Conservation (phyloP, 1,284 basidiomycete genomes). For the Cryptococcus sp. region DNA sequence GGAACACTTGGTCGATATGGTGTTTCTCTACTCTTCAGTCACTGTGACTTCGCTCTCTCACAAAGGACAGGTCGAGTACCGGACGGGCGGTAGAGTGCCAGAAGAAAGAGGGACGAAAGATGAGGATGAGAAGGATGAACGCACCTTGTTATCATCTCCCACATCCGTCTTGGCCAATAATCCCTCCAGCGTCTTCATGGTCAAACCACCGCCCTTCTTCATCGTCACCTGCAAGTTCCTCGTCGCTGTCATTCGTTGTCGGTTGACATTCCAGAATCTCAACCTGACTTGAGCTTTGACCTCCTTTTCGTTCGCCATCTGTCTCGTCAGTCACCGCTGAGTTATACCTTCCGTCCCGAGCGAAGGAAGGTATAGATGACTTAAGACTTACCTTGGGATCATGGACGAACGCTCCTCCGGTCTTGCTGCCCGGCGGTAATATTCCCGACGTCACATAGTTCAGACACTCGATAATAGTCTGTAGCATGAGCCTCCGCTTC, state of each 20-base stretch:
- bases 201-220: conserved; percentile 79
- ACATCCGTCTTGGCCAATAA: conserved; percentile 70
- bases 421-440: conserved; percentile 90
- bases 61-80: too few species aligned
- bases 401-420: conserved; percentile 91
- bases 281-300: conserved; percentile 98
- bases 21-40: conserved; percentile 59
- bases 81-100: too few species aligned
- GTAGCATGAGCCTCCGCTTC: conserved; percentile 4
- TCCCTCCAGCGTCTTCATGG: conserved; percentile 97
- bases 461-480: conserved; percentile 96
- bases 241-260: conserved; percentile 82
- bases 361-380: too few species aligned
- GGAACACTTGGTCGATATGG: conserved; percentile 91
- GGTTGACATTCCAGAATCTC: conserved; percentile 84
- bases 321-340: conserved; percentile 1
- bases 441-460: conserved; percentile 99
- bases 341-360: neutral
- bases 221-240: conserved; percentile 88
- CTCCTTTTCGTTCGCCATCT: conserved; percentile 96
- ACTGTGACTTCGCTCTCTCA: neutral
- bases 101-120: too few species aligned
- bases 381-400: conserved; percentile 72
- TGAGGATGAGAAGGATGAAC: too few species aligned
- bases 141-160: conserved; percentile 66